Evolutionary conservation across 1,284 basidiomycete genomes (phyloP), one percentile per base, ranked within the genome.

Genomic region (Fomitopsis pinicola): DNA sequence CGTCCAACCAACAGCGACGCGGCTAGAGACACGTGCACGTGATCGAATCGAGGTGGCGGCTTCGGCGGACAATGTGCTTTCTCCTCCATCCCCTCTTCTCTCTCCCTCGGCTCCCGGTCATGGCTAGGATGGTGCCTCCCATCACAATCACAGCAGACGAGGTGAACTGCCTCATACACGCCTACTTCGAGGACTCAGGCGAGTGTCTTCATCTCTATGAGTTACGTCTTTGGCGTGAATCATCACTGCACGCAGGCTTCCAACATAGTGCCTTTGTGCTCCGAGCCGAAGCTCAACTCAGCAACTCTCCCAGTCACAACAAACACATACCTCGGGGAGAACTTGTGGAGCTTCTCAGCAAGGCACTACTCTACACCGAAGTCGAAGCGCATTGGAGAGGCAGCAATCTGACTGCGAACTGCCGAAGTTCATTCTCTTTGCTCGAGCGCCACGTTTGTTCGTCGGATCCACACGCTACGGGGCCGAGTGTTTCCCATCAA

Each of bases 141-240:
- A 81, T 88, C 57, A 77, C 80, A 42, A 88, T 94, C 67, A 86
- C 87, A 45, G 87, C 91, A 45, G 91, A 93, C 69, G 92, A 94
- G 71, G 80, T 94, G 59, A 94, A 94, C 73, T 89, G 87, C 69
- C 82, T 94, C 61, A 87, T 94, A 57, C 86, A 93, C 74, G 81
- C 91, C 1, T 94, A 94, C 72, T 85, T 94, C 62, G 79, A 86
- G 65, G 92, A 94, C 68, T 91, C 89, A 50, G 91, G 91, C 91
- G 66, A 28, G 68, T 62, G 35, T 5, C 28, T 15, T 45, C 59
- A 15, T 7, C 7, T 6, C 1, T 17, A 22, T 36, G 17, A 15
- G 38, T 12, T 26, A 17, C 28, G 46, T 42, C 55, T 10, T 53
- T 22, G 42, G 38, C 55, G 26, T 40, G 40, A 53, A 56, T 59